Evolutionary conservation across 2,329 filamentous ascomycete species (phyloP), one percentile per base, ranked within the genome.

Genomic region (Diatrype stigma): DNA sequence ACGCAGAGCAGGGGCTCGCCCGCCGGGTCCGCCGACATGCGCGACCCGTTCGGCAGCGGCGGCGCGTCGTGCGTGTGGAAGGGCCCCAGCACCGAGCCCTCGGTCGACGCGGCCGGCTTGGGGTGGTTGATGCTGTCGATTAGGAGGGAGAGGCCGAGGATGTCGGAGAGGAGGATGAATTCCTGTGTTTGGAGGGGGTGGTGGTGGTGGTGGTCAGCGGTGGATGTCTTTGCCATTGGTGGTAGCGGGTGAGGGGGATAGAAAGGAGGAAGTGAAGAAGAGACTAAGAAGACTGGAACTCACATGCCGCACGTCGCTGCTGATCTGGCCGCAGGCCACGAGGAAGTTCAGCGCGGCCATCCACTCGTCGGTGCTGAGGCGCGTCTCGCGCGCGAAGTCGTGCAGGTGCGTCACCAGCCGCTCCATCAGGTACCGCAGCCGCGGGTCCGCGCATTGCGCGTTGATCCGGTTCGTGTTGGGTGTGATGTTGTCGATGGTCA

Each of bases 91-190:
- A 94, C 87, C 1, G 87, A 90, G 51, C 89, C 88, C 68, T 93
- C 88, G 23, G 89, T 94, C 26, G 78, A 78, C 42, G 73, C 68
- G 0, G 81, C 64, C 0, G 87, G 88, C 66, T 90, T 93, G 23
- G 89, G 89, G 71, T 93, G 88, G 73, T 91, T 87, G 73, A 94
- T 92, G 60, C 78, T 82, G 72, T 94, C 89, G 58, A 94, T 85
- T 3, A 94, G 81, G 52, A 92, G 80, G 21, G 87, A 91, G 34
- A 94, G 81, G 37, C 89, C 89, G 21, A 93, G 79, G 40, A 90
- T 78, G 69, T 94, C 89, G 58, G 85, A 89, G 56, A 93, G 83
- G 37, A 93, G 82, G 68, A 93, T 92, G 74, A 89, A 91, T 76
- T 91, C 87, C 79, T 85, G 57, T 30, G n/a, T 32, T 45, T 21